These are phyloP conservation scores for Pythium coloratum DNA, from an alignment of 352 stramenopile genomes.

Conservation along the genomic window DNA sequence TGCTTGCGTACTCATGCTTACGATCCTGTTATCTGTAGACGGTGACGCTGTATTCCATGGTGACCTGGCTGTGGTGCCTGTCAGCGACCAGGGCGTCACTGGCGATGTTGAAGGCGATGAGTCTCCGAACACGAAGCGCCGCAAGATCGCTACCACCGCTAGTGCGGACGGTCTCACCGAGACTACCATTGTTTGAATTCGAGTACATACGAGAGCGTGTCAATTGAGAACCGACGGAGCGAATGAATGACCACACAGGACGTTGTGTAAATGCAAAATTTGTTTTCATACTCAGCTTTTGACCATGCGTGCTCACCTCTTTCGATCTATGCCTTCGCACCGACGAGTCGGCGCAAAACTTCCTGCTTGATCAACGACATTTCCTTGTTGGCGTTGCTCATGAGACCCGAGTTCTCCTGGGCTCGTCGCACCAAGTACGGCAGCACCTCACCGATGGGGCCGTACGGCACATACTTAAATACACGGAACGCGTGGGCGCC, in stretches of 20 bases:
- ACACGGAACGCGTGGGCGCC: conserved; percentile 91
- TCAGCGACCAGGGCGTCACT: conserved; percentile 5
- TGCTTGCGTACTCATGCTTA: background rate
- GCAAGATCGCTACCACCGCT: conserved; percentile 13
- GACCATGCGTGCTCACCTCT: background rate
- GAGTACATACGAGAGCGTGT: too few relatives aligned
- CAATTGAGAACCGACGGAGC: too few relatives aligned
- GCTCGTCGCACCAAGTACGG: conserved; percentile 97
- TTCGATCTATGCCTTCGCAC: conserved; percentile 18
- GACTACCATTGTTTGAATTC: conserved; percentile 11
- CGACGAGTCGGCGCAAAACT: conserved; percentile 52
- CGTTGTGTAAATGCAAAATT: conserved; percentile 12
- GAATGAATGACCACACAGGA: background rate
- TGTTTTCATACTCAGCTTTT: conserved; percentile 7
- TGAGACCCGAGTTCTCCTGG: conserved; percentile 94
- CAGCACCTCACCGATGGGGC: conserved; percentile 94
- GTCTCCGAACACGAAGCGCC: conserved; percentile 22
- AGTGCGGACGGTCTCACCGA: conserved; percentile 18
- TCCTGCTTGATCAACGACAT: conserved; percentile 70
- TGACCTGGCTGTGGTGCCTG: conserved; percentile 12
- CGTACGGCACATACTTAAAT: conserved; percentile 99
- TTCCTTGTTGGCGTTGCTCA: conserved; percentile 82
- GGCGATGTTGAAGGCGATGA: conserved; percentile 7
- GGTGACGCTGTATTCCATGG: conserved; percentile 25
- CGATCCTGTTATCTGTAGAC: conserved; percentile 8